A percentile compares a stretch with the other conserved stretches of the same genome.
Conservation (phyloP, 495 filamentous ascomycete species). For the Daldinia caldariorum region DNA sequence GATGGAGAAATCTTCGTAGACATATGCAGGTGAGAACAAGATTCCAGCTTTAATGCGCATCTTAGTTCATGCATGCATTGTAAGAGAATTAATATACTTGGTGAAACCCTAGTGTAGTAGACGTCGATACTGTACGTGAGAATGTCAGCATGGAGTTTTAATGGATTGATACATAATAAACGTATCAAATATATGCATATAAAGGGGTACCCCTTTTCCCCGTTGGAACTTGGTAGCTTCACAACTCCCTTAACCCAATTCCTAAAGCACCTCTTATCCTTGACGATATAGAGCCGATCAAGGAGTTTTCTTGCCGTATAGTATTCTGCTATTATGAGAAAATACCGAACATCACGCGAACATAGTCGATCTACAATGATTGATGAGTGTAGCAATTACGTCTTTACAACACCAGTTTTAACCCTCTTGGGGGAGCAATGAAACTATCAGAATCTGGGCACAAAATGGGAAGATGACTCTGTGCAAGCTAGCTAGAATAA, state of each 20-base stretch:
- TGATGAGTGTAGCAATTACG: too few relatives aligned
- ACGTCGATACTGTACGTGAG: neutral
- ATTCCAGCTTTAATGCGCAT: neutral
- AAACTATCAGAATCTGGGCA: too few relatives aligned
- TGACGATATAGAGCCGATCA: too few relatives aligned
- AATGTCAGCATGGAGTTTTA: neutral
- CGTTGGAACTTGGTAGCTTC: neutral
- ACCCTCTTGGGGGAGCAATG: too few relatives aligned
- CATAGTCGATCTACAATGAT: too few relatives aligned
- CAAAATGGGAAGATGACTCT: too few relatives aligned
- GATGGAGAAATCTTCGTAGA: too few relatives aligned
- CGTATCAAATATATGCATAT: neutral
- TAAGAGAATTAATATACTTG: neutral
- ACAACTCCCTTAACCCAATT: neutral
- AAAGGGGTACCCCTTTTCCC: neutral
- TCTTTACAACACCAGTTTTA: too few relatives aligned
- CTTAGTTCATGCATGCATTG: neutral
- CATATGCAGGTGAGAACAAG: neutral
- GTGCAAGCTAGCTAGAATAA: too few relatives aligned
- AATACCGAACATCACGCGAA: too few relatives aligned
- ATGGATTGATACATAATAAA: neutral
- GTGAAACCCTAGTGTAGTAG: neutral
- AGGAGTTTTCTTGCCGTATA: too few relatives aligned
- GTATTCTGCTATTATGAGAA: too few relatives aligned
- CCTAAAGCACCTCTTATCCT: neutral